Evolutionary conservation across 306 rosid genomes (phyloP).

Genomic region (Vigna unguiculata): DNA sequence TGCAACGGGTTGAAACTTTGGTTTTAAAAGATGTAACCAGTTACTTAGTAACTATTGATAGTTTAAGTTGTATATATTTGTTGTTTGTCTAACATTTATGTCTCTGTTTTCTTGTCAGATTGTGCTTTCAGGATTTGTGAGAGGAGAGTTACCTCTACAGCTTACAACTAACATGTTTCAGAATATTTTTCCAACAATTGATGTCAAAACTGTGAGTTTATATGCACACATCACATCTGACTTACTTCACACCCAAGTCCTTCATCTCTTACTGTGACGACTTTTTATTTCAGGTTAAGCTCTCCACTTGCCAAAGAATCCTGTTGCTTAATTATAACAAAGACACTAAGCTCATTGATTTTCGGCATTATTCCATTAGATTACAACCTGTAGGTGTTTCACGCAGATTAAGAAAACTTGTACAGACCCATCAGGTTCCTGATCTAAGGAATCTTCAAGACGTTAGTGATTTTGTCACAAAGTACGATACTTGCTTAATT

Average conservation of each 20-base stretch:
- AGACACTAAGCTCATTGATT: slow-evolving; percentile 87
- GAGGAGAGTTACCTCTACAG: slow-evolving; percentile 74
- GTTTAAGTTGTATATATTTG: background rate
- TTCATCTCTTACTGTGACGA: slow-evolving; percentile 33
- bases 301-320: slow-evolving; percentile 91
- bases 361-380: slow-evolving; percentile 93
- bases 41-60: background rate
- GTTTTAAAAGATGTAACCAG: background rate
- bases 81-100: slow-evolving; percentile 27
- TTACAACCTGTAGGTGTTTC: slow-evolving; percentile 97
- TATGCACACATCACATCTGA: background rate
- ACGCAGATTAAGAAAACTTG: slow-evolving; percentile 83
- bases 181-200: slow-evolving; percentile 94
- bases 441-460: slow-evolving; percentile 93
- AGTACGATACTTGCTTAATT: slow-evolving; percentile 59
- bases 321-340: slow-evolving; percentile 93
- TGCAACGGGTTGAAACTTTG: slow-evolving; percentile 3
- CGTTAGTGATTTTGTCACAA: slow-evolving; percentile 93
- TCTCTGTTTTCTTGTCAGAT: slow-evolving; percentile 58
- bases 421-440: slow-evolving; percentile 92
- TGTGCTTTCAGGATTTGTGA: slow-evolving; percentile 93
- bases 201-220: slow-evolving; percentile 88
- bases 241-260: slow-evolving; percentile 5
- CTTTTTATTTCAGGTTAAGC: slow-evolving; percentile 76
- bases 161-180: slow-evolving; percentile 87